Evolutionary conservation across 305 asterid species (phyloP), one percentile per base, ranked within the genome.

Genomic region (Rubia balearica): DNA sequence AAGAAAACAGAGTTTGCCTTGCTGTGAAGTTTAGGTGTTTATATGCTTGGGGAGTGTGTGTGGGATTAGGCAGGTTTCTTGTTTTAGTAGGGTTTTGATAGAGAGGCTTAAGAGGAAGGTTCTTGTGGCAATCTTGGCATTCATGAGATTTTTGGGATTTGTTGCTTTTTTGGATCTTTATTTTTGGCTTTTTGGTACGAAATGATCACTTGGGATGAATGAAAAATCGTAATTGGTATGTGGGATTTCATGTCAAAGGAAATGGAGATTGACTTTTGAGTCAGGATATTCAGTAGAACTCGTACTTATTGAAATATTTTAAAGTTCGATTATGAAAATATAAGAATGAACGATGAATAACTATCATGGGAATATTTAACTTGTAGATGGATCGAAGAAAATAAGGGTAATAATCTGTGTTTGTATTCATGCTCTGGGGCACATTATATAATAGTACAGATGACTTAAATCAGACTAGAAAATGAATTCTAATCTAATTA

Each of bases 1-100:
- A 73, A 16, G 7, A 70, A 51, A 70, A 59, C 74, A 71, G 78
- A 73, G 78, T 12, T 30, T 24, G 19, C 3, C 38, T 61, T 61
- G 5, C 24, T 61, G 43, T n/a, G 65, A 42, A 6, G 45, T 19
- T 27, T 69, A 42, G 38, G 61, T 51, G 48, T 41, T 10, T 46
- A 3, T 73, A 67, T 70, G 71, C 69, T 24, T 49, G 11, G 67
- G n/a, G 19, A 46, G 27, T 11, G 65, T 71, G 22, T 22, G 70
- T 27, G 64, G 16, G 36, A 72, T 38, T 22, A 5, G 49, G 22
- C 45, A 22, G 49, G 48, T 27, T 51, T 51, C 59, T 17, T 51
- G 57, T 17, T 51, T 5, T 51, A 21, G 56, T 36, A 38, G 66
- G 66, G 3, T 70, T 24, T 14, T 46, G 19, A 16, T 42, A 22